phyloP scores from a whole-genome alignment of 2,329 filamentous ascomycete species.

The Xylariaceae sp. region DNA sequence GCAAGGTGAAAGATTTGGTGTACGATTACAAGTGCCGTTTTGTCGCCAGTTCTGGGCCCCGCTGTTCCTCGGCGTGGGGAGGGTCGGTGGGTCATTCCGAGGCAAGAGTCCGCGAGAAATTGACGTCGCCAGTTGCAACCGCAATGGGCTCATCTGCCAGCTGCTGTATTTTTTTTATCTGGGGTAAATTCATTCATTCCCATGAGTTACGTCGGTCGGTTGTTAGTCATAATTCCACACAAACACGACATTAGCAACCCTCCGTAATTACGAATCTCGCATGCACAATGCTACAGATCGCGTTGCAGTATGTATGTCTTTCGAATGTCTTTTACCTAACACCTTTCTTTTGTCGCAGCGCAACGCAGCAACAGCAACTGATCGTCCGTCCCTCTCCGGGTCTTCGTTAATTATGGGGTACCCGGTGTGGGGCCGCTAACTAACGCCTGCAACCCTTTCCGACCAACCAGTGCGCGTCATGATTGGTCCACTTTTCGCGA shows the following conservation, averaged over 20 bases:
- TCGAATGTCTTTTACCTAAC: too few relatives aligned
- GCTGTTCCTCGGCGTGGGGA: neutral
- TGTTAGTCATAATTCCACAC: too few relatives aligned
- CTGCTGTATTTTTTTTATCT: neutral
- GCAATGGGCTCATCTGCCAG: too few relatives aligned
- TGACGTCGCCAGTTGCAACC: constrained; percentile 5
- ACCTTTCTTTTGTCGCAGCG: too few relatives aligned
- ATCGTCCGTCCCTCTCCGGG: neutral
- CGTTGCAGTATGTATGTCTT: too few relatives aligned
- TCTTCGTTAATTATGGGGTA: neutral
- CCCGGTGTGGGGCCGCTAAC: neutral
- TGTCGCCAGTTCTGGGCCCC: constrained; percentile 1
- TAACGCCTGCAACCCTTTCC: neutral
- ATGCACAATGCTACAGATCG: too few relatives aligned
- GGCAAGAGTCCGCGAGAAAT: constrained; percentile 19
- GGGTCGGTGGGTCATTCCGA: constrained; percentile 1
- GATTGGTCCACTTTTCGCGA: neutral
- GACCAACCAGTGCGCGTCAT: neutral
- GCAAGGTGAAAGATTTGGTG: constrained; percentile 3
- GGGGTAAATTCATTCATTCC: neutral
- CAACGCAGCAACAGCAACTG: too few relatives aligned
- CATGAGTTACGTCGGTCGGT: too few relatives aligned
- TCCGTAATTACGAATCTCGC: too few relatives aligned
- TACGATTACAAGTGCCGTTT: neutral
- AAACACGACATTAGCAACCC: too few relatives aligned